phyloP scores from a whole-genome alignment of 2,329 filamentous ascomycete genomes.

The Stagonosporopsis chrysanthemi region DNA sequence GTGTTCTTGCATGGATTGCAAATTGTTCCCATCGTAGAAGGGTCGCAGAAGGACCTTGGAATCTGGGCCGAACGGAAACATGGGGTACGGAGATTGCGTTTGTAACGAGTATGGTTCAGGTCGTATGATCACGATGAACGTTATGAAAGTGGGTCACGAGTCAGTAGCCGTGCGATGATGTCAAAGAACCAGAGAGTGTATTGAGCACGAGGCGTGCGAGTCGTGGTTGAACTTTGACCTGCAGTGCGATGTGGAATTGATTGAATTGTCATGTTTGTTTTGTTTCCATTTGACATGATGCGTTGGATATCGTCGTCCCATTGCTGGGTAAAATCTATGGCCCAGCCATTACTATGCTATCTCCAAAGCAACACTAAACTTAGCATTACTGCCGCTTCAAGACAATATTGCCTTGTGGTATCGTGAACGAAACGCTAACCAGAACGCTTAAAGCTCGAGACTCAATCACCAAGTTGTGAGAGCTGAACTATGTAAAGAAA shows the following conservation, averaged over 20 bases:
- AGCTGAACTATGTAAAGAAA: conserved; percentile 10
- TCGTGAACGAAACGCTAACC: conserved; percentile 18
- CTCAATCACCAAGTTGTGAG: conserved; percentile 17
- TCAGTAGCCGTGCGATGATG: conserved; percentile 12
- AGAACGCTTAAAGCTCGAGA: conserved; percentile 21
- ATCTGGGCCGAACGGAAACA: conserved; percentile 11
- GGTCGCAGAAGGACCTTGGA: conserved; percentile 15
- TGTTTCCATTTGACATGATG: not conserved
- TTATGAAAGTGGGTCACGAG: conserved; percentile 5
- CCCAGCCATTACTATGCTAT: conserved; percentile 11
- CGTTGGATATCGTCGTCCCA: conserved; percentile 9
- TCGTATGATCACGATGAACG: conserved; percentile 7
- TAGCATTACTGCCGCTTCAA: conserved; percentile 14
- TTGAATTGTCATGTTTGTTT: not conserved
- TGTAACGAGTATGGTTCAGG: conserved; percentile 10
- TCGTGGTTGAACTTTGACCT: not conserved
- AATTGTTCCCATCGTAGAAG: conserved; percentile 4
- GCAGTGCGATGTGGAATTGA: not conserved
- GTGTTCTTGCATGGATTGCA: conserved; percentile 1
- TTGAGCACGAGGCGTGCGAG: not conserved
- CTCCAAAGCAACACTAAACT: conserved; percentile 11
- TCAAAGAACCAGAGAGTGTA: conserved; percentile 5
- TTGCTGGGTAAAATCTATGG: conserved; percentile 18
- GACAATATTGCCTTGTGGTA: conserved; percentile 15
- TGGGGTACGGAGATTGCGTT: conserved; percentile 21